Evolutionary conservation across 192 early-diverging fungal genomes (phyloP).

Genomic region (Chytriomyces sp.): DNA sequence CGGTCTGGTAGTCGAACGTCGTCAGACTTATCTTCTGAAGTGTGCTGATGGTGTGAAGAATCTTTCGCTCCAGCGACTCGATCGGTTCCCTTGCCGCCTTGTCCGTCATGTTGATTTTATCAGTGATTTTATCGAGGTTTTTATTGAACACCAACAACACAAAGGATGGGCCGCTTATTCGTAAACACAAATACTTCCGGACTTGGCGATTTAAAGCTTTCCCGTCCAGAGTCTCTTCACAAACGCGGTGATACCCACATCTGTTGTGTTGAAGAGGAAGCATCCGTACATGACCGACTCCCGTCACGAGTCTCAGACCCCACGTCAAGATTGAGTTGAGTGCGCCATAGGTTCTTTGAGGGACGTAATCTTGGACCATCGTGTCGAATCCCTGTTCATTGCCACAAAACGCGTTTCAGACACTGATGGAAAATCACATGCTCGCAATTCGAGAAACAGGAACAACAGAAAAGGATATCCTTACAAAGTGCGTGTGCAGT

Average conservation of each 20-base stretch:
- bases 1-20: constrained; percentile 28
- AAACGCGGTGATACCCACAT: constrained; percentile 91
- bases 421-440: too few species aligned
- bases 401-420: not conserved
- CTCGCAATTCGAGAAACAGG: too few species aligned
- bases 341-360: constrained; percentile 64
- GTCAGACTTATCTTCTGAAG: constrained; percentile 27
- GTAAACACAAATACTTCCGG: too few species aligned
- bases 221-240: constrained; percentile 86
- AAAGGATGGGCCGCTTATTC: too few species aligned
- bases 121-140: too few species aligned
- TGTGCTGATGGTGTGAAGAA: constrained; percentile 4
- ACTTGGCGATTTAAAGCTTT: constrained; percentile 47
- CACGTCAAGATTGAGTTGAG: constrained; percentile 68
- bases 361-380: constrained; percentile 82
- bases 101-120: too few species aligned
- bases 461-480: not conserved
- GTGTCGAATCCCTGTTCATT: constrained; percentile 65
- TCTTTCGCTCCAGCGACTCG: constrained; percentile 17
- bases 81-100: not conserved
- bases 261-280: constrained; percentile 95
- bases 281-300: constrained; percentile 79
- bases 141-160: too few species aligned
- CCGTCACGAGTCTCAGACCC: constrained; percentile 72
- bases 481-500: constrained; percentile 80